A percentile compares a stretch with the other conserved stretches of the same genome.
Conservation (phyloP, 78 protist species). For the Abeoforma whisleri region DNA sequence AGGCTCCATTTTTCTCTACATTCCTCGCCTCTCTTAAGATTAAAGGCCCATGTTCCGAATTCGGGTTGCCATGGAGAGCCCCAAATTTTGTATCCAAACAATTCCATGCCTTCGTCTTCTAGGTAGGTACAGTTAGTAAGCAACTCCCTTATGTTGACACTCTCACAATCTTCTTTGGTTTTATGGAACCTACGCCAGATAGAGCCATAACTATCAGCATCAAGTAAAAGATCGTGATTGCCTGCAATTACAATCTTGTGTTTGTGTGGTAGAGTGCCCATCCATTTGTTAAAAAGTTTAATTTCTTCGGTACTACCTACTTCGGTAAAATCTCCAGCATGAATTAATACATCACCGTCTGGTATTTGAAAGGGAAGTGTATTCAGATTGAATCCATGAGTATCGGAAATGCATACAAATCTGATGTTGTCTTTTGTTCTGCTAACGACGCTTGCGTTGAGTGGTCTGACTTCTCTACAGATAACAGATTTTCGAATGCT, state of each 20-base stretch:
- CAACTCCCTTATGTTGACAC: not conserved
- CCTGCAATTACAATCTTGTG: constrained; percentile 60
- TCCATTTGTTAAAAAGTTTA: constrained; percentile 22
- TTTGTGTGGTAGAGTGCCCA: constrained; percentile 47
- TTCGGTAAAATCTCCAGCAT: constrained; percentile 50
- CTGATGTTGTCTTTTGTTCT: not conserved
- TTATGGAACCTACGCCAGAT: not conserved
- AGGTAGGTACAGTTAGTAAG: not conserved
- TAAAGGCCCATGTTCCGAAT: constrained; percentile 10
- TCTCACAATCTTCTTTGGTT: not conserved
- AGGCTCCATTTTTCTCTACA: constrained; percentile 24
- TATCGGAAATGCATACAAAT: constrained; percentile 50
- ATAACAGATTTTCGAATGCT: not conserved
- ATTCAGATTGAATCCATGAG: constrained; percentile 27
- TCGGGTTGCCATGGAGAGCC: constrained; percentile 59
- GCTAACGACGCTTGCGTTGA: not conserved
- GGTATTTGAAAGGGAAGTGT: constrained; percentile 28
- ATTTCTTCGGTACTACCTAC: constrained; percentile 5
- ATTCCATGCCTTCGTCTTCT: constrained; percentile 22
- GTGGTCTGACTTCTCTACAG: not conserved
- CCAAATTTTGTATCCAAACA: constrained; percentile 51
- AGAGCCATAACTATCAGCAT: not conserved
- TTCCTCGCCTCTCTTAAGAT: not conserved
- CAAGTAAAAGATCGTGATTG: constrained; percentile 52
- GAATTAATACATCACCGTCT: constrained; percentile 48